These are phyloP conservation scores for Urtica urens DNA, from an alignment of 306 rosid species.

Conservation along the genomic window DNA sequence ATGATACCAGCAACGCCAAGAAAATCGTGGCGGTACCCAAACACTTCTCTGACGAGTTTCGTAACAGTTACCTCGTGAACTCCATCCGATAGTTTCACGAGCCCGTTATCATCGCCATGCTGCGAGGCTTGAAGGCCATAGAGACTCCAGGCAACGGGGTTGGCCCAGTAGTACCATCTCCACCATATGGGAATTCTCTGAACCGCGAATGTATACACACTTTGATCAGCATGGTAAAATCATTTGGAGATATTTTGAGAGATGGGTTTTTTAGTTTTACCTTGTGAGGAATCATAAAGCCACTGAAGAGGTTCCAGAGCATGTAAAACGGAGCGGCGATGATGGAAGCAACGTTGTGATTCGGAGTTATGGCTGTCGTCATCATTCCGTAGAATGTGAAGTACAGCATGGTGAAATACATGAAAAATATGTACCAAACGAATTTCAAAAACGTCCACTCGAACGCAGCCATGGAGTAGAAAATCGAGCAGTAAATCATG, in stretches of 20 bases:
- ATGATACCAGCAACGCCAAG: slow-evolving; percentile 50
- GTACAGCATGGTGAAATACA: slow-evolving; percentile 90
- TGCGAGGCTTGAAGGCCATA: slow-evolving; percentile 87
- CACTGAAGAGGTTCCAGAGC: slow-evolving; percentile 99
- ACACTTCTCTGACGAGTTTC: slow-evolving; percentile 41
- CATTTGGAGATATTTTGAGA: slow-evolving; percentile 6
- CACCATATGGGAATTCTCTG: slow-evolving; percentile 99
- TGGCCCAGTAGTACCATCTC: slow-evolving; percentile 99
- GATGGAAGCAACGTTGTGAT: slow-evolving; percentile 86
- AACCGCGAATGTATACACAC: slow-evolving; percentile 11
- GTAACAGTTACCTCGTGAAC: slow-evolving; percentile 20
- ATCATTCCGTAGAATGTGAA: slow-evolving; percentile 99
- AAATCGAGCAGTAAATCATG: slow-evolving; percentile 65
- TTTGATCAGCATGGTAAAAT: neutral
- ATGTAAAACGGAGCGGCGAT: slow-evolving; percentile 94
- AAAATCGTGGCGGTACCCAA: slow-evolving; percentile 80
- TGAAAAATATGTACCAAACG: slow-evolving; percentile 83
- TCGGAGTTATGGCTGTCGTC: slow-evolving; percentile 97
- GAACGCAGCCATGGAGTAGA: slow-evolving; percentile 80
- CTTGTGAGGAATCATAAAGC: slow-evolving; percentile 98
- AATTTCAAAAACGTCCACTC: slow-evolving; percentile 69
- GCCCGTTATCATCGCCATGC: slow-evolving; percentile 48
- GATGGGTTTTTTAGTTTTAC: too few relatives aligned
- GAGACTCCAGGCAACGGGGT: slow-evolving; percentile 89
- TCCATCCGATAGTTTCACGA: slow-evolving; percentile 66